phyloP scores from a whole-genome alignment of 768 basidiomycete species.

The Phanerochaete carnosa region DNA sequence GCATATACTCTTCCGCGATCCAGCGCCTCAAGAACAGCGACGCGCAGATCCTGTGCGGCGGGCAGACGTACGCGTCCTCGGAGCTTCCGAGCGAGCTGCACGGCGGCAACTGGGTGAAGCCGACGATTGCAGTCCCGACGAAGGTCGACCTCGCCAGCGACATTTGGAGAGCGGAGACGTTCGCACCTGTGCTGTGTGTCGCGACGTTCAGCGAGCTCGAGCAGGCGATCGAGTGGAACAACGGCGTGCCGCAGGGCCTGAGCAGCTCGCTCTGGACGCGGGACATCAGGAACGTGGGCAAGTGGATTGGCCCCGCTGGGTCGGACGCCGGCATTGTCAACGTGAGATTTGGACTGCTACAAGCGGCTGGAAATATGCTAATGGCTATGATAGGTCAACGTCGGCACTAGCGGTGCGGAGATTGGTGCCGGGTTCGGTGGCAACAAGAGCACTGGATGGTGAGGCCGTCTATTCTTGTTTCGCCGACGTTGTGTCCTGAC shows the following conservation, averaged over 20 bases:
- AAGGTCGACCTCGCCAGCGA: constrained; percentile 47
- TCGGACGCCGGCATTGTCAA: constrained; percentile 93
- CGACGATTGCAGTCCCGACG: constrained; percentile 75
- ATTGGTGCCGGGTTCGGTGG: constrained; percentile 91
- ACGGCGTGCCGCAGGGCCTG: constrained; percentile 86
- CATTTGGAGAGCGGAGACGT: constrained; percentile 79
- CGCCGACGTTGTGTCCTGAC: constrained; percentile 7
- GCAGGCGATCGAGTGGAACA: constrained; percentile 88
- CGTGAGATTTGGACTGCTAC: constrained; percentile 39
- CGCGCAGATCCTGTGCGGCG: constrained; percentile 79
- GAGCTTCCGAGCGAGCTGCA: constrained; percentile 38
- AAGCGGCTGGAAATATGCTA: neutral
- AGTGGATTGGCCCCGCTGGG: constrained; percentile 89
- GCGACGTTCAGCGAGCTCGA: constrained; percentile 84
- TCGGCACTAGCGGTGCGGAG: constrained; percentile 66
- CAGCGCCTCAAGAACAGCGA: constrained; percentile 57
- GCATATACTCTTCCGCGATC: constrained; percentile 60
- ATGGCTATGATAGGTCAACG: constrained; percentile 47
- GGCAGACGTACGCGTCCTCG: constrained; percentile 47
- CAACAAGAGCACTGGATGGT: constrained; percentile 92
- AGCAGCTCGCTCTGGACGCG: constrained; percentile 91
- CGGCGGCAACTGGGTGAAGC: constrained; percentile 85
- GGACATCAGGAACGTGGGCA: constrained; percentile 78
- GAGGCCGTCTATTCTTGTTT: constrained; percentile 31
- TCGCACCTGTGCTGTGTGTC: constrained; percentile 87